These are phyloP conservation scores for Phialocephala subalpina DNA, from an alignment of 2,329 filamentous ascomycete genomes.

Conservation along the genomic window DNA sequence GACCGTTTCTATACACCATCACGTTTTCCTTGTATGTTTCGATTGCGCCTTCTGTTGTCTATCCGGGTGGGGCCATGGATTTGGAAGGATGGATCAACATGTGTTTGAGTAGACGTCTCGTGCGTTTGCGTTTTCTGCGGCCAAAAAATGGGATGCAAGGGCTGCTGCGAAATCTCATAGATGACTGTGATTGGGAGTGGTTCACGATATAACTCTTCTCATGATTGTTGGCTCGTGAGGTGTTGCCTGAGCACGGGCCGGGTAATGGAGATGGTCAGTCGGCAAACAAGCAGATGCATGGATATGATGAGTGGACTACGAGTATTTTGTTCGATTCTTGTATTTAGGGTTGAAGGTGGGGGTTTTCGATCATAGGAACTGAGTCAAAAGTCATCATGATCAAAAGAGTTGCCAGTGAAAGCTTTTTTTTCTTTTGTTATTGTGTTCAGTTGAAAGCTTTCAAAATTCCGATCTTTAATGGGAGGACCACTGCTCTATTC, in stretches of 20 bases:
- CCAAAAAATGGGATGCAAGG: not conserved
- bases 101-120: constrained; percentile 20
- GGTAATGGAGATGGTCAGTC: not conserved
- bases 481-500: too few relatives aligned
- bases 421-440: too few relatives aligned
- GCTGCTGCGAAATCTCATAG: not conserved
- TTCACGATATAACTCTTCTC: not conserved
- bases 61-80: constrained; percentile 11
- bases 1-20: constrained; percentile 25
- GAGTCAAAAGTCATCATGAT: constrained; percentile 15
- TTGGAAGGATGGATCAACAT: constrained; percentile 7
- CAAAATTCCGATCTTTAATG: not conserved
- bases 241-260: not conserved
- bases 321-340: constrained; percentile 28
- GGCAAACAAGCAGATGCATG: constrained; percentile 19
- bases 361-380: constrained; percentile 19
- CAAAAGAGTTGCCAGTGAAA: not conserved
- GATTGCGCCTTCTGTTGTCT: constrained; percentile 5
- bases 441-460: too few relatives aligned
- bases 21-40: constrained; percentile 24
- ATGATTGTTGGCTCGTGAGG: constrained; percentile 5
- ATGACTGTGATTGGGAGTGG: not conserved
- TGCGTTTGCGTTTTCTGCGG: not conserved
- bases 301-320: constrained; percentile 15
- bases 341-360: constrained; percentile 24